These are phyloP conservation scores for Nannizzia gypsea DNA, from an alignment of 2,329 filamentous ascomycete species.

Conservation along the genomic window DNA sequence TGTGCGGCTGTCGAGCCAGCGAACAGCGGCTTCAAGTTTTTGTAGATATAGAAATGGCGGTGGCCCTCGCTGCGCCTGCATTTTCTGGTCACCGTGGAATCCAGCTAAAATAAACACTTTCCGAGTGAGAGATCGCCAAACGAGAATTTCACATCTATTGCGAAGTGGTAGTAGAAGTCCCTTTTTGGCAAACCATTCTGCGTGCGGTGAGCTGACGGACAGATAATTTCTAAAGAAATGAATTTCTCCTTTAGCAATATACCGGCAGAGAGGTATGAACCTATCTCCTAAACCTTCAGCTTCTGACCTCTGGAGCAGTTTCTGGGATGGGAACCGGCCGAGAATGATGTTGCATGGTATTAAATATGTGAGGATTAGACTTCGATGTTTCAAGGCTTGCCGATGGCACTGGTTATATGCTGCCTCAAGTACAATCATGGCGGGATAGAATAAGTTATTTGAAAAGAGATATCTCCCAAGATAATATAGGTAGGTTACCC, in stretches of 20 bases:
- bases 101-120: constrained; percentile 69
- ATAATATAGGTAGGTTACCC: constrained; percentile 89
- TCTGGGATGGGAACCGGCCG: constrained; percentile 63
- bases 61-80: constrained; percentile 38
- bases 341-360: constrained; percentile 73
- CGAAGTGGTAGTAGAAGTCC: constrained; percentile 64
- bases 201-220: constrained; percentile 40
- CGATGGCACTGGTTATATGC: constrained; percentile 66
- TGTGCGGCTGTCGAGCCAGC: constrained; percentile 46
- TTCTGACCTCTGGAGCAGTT: constrained; percentile 59
- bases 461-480: constrained; percentile 82
- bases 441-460: constrained; percentile 69
- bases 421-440: constrained; percentile 60
- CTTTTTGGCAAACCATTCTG: constrained; percentile 63
- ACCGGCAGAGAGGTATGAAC: constrained; percentile 61
- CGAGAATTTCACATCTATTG: constrained; percentile 64
- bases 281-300: constrained; percentile 51
- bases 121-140: constrained; percentile 73
- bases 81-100: constrained; percentile 44
- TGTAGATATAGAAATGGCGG: constrained; percentile 62
- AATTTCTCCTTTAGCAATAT: constrained; percentile 64
- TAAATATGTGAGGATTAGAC: constrained; percentile 70
- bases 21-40: constrained; percentile 53
- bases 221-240: constrained; percentile 60
- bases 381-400: constrained; percentile 53